A percentile compares a stretch with the other conserved stretches of the same genome.
Conservation (phyloP, 495 filamentous ascomycete species). For the Neurospora cerealis region DNA sequence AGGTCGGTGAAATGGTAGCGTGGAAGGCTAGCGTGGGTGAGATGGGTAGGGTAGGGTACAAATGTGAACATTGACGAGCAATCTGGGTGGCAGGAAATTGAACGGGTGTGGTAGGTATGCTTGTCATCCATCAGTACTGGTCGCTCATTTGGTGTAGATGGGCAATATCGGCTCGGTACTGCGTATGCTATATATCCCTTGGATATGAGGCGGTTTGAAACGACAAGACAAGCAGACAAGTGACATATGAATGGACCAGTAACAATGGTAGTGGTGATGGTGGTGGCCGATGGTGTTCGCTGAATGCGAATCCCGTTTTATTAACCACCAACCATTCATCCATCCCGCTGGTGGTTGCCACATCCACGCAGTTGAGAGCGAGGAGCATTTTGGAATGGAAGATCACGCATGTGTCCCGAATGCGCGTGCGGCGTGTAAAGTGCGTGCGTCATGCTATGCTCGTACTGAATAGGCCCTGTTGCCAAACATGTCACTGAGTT, state of each 20-base stretch:
- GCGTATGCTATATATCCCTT: background rate
- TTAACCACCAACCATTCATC: background rate
- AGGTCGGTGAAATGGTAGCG: background rate
- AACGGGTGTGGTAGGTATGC: background rate
- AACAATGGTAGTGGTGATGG: background rate
- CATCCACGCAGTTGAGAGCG: background rate
- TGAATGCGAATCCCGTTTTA: background rate
- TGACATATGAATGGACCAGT: background rate
- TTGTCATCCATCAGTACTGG: background rate
- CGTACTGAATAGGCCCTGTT: background rate
- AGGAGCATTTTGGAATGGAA: background rate
- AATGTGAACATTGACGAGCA: background rate
- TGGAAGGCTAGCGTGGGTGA: background rate
- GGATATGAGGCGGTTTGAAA: background rate
- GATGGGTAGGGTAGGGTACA: background rate
- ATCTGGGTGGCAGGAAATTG: background rate
- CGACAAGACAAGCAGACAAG: background rate
- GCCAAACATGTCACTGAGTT: background rate
- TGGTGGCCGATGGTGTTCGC: background rate
- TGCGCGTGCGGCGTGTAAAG: background rate
- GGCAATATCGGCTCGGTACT: background rate
- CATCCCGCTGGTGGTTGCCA: background rate
- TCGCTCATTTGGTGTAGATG: background rate
- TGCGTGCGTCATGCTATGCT: background rate
- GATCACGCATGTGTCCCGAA: background rate